Evolutionary conservation across 108 stramenopile species (phyloP).

Genomic region (Cyclotella baltica): DNA sequence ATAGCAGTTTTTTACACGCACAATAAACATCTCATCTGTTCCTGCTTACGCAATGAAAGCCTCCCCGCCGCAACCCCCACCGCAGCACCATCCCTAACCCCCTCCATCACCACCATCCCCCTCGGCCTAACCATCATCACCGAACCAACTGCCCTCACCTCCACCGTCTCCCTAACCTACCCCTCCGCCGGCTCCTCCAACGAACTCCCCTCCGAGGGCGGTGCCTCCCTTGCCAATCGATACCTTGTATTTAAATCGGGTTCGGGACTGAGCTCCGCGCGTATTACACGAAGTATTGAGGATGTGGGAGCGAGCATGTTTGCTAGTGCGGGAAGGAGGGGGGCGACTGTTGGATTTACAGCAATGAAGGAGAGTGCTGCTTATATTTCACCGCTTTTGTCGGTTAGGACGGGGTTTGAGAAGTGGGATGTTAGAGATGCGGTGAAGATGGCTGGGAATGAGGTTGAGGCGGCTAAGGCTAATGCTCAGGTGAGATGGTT

Average conservation of each 20-base stretch:
- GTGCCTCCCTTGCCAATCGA: conserved; percentile 86
- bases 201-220: conserved; percentile 67
- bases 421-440: conserved; percentile 93
- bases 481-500: conserved; percentile 62
- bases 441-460: conserved; percentile 58
- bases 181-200: conserved; percentile 85
- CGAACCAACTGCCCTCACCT: conserved; percentile 76
- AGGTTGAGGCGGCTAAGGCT: conserved; percentile 67
- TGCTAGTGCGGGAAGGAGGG: conserved; percentile 65
- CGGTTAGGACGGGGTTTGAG: conserved; percentile 76
- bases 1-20: background rate
- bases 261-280: conserved; percentile 69
- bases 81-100: conserved; percentile 62
- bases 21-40: background rate
- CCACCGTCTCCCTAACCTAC: conserved; percentile 85
- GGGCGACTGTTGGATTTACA: conserved; percentile 85
- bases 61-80: conserved; percentile 69
- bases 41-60: conserved; percentile 40
- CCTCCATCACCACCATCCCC: conserved; percentile 79
- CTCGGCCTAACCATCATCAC: conserved; percentile 81
- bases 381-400: conserved; percentile 71
- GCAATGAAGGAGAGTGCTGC: conserved; percentile 75
- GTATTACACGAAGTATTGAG: conserved; percentile 79
- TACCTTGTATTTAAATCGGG: conserved; percentile 87
- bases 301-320: conserved; percentile 81